Percentiles rank a stretch among this genome's conserved stretches.
Conservation (phyloP, 2,329 filamentous ascomycete genomes). For the Talaromyces atroroseus region DNA sequence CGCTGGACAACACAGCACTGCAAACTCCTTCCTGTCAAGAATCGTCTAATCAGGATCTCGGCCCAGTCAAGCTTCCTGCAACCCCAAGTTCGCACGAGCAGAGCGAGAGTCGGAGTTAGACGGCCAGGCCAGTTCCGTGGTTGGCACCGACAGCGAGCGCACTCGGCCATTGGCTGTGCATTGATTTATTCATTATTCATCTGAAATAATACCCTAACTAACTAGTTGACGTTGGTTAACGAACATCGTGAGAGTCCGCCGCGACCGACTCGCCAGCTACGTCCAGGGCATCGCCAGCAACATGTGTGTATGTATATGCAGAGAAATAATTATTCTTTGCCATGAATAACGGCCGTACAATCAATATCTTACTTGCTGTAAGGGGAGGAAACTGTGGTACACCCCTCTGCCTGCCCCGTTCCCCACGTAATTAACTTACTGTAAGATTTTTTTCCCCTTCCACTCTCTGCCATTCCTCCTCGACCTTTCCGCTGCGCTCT, state of each 20-base stretch:
- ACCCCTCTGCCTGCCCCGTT: background rate
- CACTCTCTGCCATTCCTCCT: conserved; percentile 12
- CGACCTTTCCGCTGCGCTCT: conserved; percentile 19
- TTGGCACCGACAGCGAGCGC: background rate
- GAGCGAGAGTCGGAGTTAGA: conserved; percentile 2
- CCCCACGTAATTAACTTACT: conserved; percentile 14
- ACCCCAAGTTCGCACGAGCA: background rate
- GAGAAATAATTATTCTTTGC: too few relatives aligned
- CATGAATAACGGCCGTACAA: too few relatives aligned
- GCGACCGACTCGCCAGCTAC: too few relatives aligned
- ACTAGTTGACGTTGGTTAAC: too few relatives aligned
- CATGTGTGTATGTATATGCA: too few relatives aligned
- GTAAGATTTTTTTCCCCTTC: conserved; percentile 14
- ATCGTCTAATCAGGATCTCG: background rate
- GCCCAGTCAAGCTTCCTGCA: too few relatives aligned
- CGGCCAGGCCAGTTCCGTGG: background rate
- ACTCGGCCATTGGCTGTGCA: background rate
- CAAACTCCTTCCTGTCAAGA: background rate
- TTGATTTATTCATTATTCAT: background rate
- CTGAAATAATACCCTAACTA: too few relatives aligned
- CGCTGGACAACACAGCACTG: conserved; percentile 6
- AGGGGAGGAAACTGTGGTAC: too few relatives aligned
- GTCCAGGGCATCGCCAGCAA: too few relatives aligned
- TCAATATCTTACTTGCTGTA: too few relatives aligned
- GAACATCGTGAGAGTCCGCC: too few relatives aligned